Evolutionary conservation across 2,329 filamentous ascomycete genomes (phyloP), one percentile per base, ranked within the genome.

Genomic region (Hypoxylon sp.): DNA sequence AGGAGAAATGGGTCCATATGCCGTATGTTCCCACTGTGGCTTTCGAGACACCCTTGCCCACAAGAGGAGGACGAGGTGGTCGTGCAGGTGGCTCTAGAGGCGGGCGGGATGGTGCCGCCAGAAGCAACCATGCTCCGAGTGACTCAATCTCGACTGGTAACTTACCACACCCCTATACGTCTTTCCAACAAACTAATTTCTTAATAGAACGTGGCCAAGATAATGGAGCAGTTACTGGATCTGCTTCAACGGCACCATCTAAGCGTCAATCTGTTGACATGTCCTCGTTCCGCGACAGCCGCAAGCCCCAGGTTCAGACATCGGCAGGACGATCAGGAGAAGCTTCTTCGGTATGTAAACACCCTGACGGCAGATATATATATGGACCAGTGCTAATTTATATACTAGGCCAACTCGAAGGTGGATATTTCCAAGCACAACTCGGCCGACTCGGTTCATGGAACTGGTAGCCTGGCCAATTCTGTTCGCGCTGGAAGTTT

Each of bases 1-100:
- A 96, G 79, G 87, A 90, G 68, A 91, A 92, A 70, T 98, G 95
- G 94, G 87, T 91, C 56, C 83, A 87, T 1, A 85, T 97, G 55
- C 86, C 88, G 27, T 94, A 93, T 69, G 91, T 91, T 10, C 94
- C 92, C 7, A 89, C 86, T 11, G 92, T 95, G 45, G 88, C 88
- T 55, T 98, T 96, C 75, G 89, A 91, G 72, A 97, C 95, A 0
- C 91, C 90, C 23, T 74, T 97, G 35, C 86, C 88, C 11, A 77
- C 75, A 41, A 81, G 82, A 60, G 76, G 77, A 50, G 72, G 79
- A 26, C 83, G 83, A 23, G 80, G 81, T 13, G 81, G 82, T 11
- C 70, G 70, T 29, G 58, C 63, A 27, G 67, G 67, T 31, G 66
- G 69, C 42, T 50, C 68, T 3, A 69, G 72, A 45, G 68, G 68